Evolutionary conservation across 345 rosid genomes (phyloP), one percentile per base, ranked within the genome.

Genomic region (Salix dunnii): DNA sequence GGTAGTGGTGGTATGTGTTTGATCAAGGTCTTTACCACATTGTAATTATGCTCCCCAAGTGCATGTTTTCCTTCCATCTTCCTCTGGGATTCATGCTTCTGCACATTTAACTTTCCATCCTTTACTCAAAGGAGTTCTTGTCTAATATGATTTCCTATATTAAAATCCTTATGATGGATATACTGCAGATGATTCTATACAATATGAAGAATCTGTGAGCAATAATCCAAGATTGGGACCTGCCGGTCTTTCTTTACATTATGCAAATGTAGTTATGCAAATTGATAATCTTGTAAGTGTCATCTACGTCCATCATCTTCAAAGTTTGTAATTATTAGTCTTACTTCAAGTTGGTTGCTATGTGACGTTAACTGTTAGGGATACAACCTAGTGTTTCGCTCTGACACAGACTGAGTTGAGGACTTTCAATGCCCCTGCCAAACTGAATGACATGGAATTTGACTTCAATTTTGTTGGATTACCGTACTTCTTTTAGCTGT

Each of bases 231-330:
- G 85, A 86, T 70, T 94, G 79, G 99, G 99, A 78, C 84, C 89
- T 77, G 89, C 91, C 69, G 97, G 96, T 68, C 97, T 93, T 79
- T 93, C 96, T 14, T 79, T 93, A 79, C 97, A 95, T 74, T 95
- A 91, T 76, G 99, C 99, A 48, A 91, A 89, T 74, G 78, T 93
- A 49, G 78, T 93, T 67, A 68, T 81, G 78, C 99, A 89, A 86
- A 89, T 95, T 70, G 99, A 95, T 83, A 82, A 82, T 71, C 87
- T 90, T 70, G 99, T 95, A 82, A 87, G 97, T 87, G 18, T 25
- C 25, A 23, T 79, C 58, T 62, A 42, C 70, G 3, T 51, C 46
- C 40, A 53, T 53, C 43, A 40, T 40, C 43, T 40, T 40, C 43
- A 40, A 10, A 9, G 43, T 40, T 10, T 40, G 43, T 2, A 27